Conservation (phyloP, 2,329 filamentous ascomycete genomes). For the Teratosphaeria gauchensis region DNA sequence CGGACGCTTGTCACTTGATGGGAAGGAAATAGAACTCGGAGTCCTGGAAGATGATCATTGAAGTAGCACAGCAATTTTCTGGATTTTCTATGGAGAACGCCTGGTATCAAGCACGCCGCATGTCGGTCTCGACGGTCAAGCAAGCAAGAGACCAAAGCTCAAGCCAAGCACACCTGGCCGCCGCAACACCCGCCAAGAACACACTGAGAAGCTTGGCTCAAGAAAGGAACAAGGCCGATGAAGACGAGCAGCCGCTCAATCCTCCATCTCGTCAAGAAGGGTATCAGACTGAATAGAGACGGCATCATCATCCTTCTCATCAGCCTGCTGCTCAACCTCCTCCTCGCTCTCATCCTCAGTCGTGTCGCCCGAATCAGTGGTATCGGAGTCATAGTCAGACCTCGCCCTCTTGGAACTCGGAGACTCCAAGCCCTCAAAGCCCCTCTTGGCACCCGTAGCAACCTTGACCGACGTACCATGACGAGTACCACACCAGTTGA, state of each 20-base stretch:
- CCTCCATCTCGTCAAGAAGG: neutral
- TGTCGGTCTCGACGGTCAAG: neutral
- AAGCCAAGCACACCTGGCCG: neutral
- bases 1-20: neutral
- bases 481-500: constrained; percentile 2
- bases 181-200: neutral
- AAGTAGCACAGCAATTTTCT: neutral
- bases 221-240: neutral
- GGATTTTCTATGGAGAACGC: neutral
- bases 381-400: neutral
- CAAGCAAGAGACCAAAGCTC: neutral
- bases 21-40: neutral
- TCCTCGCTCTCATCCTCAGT: neutral
- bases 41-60: neutral
- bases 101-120: neutral
- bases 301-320: neutral
- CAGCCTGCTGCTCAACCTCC: neutral
- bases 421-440: neutral
- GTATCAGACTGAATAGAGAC: neutral
- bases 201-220: neutral
- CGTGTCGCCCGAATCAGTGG: neutral
- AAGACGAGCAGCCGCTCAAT: neutral
- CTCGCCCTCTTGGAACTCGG: neutral
- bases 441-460: neutral
- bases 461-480: neutral